phyloP scores from a whole-genome alignment of 805 yeast genomes.

The Pichia thaimueangensis region DNA sequence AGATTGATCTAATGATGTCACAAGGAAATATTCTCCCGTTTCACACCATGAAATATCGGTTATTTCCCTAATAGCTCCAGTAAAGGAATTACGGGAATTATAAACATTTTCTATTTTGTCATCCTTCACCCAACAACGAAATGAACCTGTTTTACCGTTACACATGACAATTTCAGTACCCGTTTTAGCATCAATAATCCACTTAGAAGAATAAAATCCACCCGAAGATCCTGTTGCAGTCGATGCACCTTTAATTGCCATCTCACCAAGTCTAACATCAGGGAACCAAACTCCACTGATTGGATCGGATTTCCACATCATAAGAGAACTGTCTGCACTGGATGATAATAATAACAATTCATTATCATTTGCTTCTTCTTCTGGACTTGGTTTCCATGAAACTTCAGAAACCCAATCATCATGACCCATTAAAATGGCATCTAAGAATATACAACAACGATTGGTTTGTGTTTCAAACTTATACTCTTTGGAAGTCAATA shows the following conservation, averaged over 20 bases:
- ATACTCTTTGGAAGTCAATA: constrained; percentile 68
- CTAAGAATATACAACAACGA: constrained; percentile 57
- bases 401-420: constrained; percentile 94
- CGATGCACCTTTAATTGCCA: constrained; percentile 93
- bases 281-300: constrained; percentile 89
- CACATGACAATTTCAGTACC: constrained; percentile 53
- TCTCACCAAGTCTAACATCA: constrained; percentile 75
- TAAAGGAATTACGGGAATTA: constrained; percentile 45
- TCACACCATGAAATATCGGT: constrained; percentile 77
- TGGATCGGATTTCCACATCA: constrained; percentile 89
- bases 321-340: constrained; percentile 87
- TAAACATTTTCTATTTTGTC: constrained; percentile 9
- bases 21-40: constrained; percentile 57
- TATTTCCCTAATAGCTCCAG: constrained; percentile 70
- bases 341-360: constrained; percentile 65
- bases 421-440: constrained; percentile 94
- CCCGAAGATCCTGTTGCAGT: constrained; percentile 94
- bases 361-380: not conserved
- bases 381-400: constrained; percentile 62
- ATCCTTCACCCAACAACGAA: constrained; percentile 60
- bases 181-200: constrained; percentile 47
- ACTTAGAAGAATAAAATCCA: constrained; percentile 57
- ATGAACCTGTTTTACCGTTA: constrained; percentile 88
- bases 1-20: constrained; percentile 90
- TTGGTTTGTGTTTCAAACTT: constrained; percentile 42